A percentile compares a stretch with the other conserved stretches of the same genome.
Evolutionary conservation across 495 filamentous ascomycete species (phyloP).

Genomic region (Neurospora sp.): DNA sequence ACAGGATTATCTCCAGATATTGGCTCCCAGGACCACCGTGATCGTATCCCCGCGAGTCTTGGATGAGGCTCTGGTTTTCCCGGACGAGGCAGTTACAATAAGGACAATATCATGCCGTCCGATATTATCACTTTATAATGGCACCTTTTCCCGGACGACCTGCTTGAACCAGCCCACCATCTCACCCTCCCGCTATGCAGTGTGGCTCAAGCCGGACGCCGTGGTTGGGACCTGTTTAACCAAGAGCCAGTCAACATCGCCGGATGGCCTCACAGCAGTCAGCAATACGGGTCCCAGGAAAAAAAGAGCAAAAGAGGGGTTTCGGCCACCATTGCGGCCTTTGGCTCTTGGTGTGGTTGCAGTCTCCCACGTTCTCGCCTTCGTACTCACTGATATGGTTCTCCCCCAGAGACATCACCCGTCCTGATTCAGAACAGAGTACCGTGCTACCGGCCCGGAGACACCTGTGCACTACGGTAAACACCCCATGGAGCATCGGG

Average conservation of each 20-base stretch:
- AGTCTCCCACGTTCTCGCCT: not conserved
- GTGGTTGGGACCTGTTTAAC: constrained; percentile 2
- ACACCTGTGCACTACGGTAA: not conserved
- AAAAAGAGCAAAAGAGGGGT: not conserved
- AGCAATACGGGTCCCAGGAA: not conserved
- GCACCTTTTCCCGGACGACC: not conserved
- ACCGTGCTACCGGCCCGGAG: not conserved
- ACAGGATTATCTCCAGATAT: not conserved
- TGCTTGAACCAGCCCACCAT: constrained; percentile 4
- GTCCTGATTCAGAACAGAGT: not conserved
- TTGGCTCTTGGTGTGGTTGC: not conserved
- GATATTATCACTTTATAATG: not conserved
- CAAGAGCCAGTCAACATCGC: not conserved
- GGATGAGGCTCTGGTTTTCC: not conserved
- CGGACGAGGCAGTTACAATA: not conserved
- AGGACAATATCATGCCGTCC: not conserved
- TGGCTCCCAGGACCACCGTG: not conserved
- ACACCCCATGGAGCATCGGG: not conserved
- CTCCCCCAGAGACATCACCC: not conserved
- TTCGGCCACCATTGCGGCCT: not conserved
- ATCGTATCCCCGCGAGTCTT: not conserved
- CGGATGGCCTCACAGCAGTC: not conserved
- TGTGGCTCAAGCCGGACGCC: constrained; percentile 11
- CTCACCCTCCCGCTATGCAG: not conserved
- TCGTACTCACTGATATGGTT: not conserved